These are phyloP conservation scores for Aspergillus brasiliensis DNA, from an alignment of 2,329 filamentous ascomycete species.

Conservation along the genomic window DNA sequence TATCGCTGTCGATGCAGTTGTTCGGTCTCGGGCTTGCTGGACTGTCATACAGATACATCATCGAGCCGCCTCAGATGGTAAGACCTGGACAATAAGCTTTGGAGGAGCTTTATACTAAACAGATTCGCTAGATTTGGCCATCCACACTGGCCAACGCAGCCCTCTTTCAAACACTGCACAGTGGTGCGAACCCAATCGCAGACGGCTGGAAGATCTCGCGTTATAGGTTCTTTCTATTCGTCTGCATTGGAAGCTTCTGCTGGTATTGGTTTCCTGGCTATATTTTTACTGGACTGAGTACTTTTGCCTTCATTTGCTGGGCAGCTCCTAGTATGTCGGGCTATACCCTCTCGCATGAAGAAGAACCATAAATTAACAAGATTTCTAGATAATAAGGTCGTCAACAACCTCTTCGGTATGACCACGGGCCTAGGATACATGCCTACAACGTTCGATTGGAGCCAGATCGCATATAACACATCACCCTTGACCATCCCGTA, in stretches of 20 bases:
- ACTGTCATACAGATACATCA: slow-evolving; percentile 37
- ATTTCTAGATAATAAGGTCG: slow-evolving; percentile 34
- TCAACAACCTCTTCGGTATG: slow-evolving; percentile 46
- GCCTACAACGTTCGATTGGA: slow-evolving; percentile 57
- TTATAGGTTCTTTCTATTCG: slow-evolving; percentile 27
- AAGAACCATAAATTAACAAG: slow-evolving; percentile 23
- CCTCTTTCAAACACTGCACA: slow-evolving; percentile 38
- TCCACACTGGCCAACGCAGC: slow-evolving; percentile 38
- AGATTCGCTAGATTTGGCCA: slow-evolving; percentile 35
- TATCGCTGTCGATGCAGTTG: slow-evolving; percentile 41
- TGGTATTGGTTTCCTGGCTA: slow-evolving; percentile 35
- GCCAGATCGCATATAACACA: slow-evolving; percentile 35
- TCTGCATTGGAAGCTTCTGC: slow-evolving; percentile 24
- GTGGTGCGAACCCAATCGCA: slow-evolving; percentile 35
- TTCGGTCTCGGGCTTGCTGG: slow-evolving; percentile 45
- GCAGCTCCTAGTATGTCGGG: slow-evolving; percentile 43
- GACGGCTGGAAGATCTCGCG: slow-evolving; percentile 38
- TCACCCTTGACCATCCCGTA: slow-evolving; percentile 33
- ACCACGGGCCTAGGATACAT: slow-evolving; percentile 49
- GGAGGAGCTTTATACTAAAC: too few species aligned
- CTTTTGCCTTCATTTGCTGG: slow-evolving; percentile 45
- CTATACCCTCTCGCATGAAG: background rate
- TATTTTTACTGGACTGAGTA: slow-evolving; percentile 32
- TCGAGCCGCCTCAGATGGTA: slow-evolving; percentile 39
- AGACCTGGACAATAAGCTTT: background rate